Base-by-base conservation (phyloP, 352 stramenopile species). In the Pythium volutum region DNA sequence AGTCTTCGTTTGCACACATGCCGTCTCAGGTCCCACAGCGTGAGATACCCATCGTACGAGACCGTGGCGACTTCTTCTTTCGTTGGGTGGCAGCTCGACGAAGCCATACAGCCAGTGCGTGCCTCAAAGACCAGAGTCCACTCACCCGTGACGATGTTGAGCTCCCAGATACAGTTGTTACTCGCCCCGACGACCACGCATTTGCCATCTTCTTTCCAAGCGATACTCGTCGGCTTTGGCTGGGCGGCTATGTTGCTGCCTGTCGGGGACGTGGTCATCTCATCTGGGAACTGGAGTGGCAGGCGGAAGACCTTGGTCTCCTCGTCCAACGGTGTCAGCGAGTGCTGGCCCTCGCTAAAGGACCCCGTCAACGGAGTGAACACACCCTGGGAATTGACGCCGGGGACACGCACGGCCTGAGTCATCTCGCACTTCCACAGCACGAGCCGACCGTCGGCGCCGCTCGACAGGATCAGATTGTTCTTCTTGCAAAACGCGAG, bases 141-240 rank as follows among this genome's bases (percentile, higher is more conserved):
- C 41, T 79, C 67, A 15, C 76, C 75, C 1, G 60, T 66, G 0
- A 36, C 42, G 43, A 82, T 52, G 36, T 82, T 70, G 11, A 84
- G 74, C 33, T 91, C 81, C 77, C 78, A 91, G 54, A 91, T 70
- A 26, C 72, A 84, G 38, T 81, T 88, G n/a, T 66, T 75, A 52
- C 67, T 88, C 15, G 81, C 73, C 4, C 75, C 70, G 20, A 88
- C 76, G 34, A 87, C 58, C 5, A 87, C 59, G 14, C 46, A 54
- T 22, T 74, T 77, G 8, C 77, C 74, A 43, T 91, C 79, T 6
- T 81, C 74, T 50, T 75, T 82, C 77, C 76, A 86, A 14, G 71
- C 59, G 0, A 91, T 54, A 57, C 77, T 89, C 7, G 73, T 88
- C 0, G 76, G 75, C 38, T 79, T 87, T n/a, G 75, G 65, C 10